Percentiles rank a stretch among this genome's conserved stretches.
These are phyloP conservation scores for Kurtzmaniella quercitrusa DNA, from an alignment of 1,139 yeast genomes.

Conservation along the genomic window DNA sequence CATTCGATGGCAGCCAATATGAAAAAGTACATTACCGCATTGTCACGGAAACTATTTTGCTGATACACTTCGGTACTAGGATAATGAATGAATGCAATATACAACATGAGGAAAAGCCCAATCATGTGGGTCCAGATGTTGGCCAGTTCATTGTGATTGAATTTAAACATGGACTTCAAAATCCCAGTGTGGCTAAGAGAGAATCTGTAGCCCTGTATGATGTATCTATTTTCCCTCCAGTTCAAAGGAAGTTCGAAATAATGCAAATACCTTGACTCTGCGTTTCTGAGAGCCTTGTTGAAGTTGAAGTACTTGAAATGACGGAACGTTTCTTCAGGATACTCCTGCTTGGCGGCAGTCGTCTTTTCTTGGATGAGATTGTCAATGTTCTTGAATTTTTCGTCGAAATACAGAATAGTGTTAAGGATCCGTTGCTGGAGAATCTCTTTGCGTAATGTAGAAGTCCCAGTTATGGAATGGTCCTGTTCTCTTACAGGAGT, in stretches of 20 bases:
- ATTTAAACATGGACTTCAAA: constrained; percentile 50
- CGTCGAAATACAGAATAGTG: constrained; percentile 54
- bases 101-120: constrained; percentile 60
- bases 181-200: constrained; percentile 62
- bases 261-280: constrained; percentile 53
- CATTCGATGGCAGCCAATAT: constrained; percentile 73
- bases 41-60: constrained; percentile 43
- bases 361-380: constrained; percentile 38
- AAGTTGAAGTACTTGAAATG: constrained; percentile 53
- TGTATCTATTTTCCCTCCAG: constrained; percentile 91
- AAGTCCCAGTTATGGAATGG: constrained; percentile 1
- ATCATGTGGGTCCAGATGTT: constrained; percentile 90
- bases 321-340: constrained; percentile 27
- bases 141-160: constrained; percentile 79
- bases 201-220: constrained; percentile 81
- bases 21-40: constrained; percentile 56
- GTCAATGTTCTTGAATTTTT: constrained; percentile 50
- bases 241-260: constrained; percentile 86
- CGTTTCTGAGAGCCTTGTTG: constrained; percentile 53
- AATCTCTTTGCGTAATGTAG: constrained; percentile 22
- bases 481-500: constrained; percentile 10
- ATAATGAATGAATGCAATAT: constrained; percentile 54
- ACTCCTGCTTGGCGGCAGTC: constrained; percentile 26
- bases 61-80: constrained; percentile 49
- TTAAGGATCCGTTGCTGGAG: constrained; percentile 44